Percentiles rank a stretch among this genome's conserved stretches.
Conservation (phyloP, 2,329 filamentous ascomycete species). For the Metarhizium guizhouense region DNA sequence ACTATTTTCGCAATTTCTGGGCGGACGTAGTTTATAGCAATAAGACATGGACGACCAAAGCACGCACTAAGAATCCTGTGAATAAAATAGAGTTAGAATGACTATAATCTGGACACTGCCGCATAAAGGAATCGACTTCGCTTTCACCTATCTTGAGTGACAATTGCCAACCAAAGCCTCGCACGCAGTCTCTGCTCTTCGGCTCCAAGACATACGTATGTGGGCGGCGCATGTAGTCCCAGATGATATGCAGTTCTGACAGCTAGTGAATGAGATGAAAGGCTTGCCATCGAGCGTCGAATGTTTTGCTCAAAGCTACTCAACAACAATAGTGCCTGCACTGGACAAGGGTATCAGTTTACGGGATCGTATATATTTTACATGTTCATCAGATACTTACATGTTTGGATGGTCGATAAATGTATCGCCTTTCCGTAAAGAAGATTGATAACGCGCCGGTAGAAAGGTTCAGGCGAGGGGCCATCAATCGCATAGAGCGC, state of each 20-base stretch:
- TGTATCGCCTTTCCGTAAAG: neutral
- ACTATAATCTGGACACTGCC: neutral
- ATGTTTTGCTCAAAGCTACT: neutral
- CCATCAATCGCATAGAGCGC: neutral
- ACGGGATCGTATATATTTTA: no score
- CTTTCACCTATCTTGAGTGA: neutral
- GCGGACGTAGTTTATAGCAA: neutral
- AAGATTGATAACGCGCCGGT: neutral
- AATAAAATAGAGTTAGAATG: neutral
- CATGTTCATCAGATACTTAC: neutral
- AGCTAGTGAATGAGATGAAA: neutral
- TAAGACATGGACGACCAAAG: neutral
- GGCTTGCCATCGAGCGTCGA: neutral
- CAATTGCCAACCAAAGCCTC: neutral
- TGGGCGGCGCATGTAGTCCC: neutral
- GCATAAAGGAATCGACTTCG: neutral
- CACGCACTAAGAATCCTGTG: neutral
- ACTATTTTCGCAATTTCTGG: neutral
- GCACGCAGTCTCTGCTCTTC: neutral
- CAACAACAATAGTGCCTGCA: neutral
- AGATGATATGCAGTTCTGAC: neutral
- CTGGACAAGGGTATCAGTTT: neutral
- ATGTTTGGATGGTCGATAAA: neutral
- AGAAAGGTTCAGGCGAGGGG: neutral
- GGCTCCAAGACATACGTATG: neutral